Percentiles rank a stretch among this genome's conserved stretches.
phyloP scores from a whole-genome alignment of 208 protist species.

The Kentomonas sorsogonicus region DNA sequence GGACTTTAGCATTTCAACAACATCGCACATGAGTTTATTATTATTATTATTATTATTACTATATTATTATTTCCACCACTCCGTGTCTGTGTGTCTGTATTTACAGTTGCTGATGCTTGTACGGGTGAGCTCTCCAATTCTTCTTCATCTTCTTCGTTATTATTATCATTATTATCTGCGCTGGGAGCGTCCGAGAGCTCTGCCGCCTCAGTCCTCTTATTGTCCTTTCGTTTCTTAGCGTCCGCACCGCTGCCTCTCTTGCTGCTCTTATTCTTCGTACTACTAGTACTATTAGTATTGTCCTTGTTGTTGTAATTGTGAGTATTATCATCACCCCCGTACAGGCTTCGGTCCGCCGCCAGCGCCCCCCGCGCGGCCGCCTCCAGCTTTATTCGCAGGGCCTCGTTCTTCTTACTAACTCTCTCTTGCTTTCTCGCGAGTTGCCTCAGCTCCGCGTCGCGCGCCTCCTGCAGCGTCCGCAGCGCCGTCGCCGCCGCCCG shows the following conservation, averaged over 20 bases:
- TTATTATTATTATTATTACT: too few relatives aligned
- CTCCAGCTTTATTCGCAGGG: not conserved
- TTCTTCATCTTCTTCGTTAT: too few relatives aligned
- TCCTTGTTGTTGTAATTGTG: slow-evolving; percentile 4
- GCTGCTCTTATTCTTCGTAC: slow-evolving; percentile 2
- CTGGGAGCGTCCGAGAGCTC: not conserved
- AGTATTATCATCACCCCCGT: slow-evolving; percentile 1
- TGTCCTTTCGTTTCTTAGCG: not conserved
- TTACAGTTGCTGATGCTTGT: too few relatives aligned
- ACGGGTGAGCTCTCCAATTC: too few relatives aligned
- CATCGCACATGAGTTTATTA: too few relatives aligned
- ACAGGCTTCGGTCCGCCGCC: not conserved
- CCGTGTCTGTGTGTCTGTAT: too few relatives aligned
- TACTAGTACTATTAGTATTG: slow-evolving; percentile 4
- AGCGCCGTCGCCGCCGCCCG: not conserved
- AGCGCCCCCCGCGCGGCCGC: not conserved
- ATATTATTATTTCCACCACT: too few relatives aligned
- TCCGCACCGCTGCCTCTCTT: not conserved
- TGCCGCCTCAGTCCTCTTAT: not conserved
- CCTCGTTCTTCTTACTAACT: slow-evolving; percentile 3
- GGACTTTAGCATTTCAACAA: too few relatives aligned
- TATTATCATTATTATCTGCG: slow-evolving; percentile 10
- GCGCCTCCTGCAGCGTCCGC: not conserved
- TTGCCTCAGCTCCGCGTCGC: not conserved
- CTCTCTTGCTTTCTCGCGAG: not conserved